These are phyloP conservation scores for Chrysoporthe puriensis DNA, from an alignment of 2,329 filamentous ascomycete genomes.

Conservation along the genomic window DNA sequence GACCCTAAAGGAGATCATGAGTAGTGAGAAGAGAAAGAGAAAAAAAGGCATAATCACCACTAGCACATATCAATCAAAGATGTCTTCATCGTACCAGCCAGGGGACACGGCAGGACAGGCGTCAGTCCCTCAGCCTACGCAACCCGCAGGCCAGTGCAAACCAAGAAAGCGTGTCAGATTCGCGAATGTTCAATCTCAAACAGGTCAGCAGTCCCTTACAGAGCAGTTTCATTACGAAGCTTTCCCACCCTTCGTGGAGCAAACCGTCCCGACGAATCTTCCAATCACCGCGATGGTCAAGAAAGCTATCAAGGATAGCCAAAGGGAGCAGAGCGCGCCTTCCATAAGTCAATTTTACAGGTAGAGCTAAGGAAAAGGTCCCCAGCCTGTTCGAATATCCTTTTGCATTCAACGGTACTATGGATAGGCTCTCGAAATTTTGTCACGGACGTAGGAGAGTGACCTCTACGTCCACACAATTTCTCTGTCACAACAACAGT, in stretches of 20 bases:
- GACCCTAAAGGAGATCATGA: no score
- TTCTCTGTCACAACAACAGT: no score
- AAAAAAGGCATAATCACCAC: no score
- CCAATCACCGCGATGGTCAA: background rate
- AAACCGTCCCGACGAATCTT: background rate
- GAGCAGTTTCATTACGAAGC: background rate
- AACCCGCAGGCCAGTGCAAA: background rate
- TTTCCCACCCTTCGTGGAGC: background rate
- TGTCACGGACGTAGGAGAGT: background rate
- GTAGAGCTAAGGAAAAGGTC: background rate
- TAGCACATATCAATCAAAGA: background rate
- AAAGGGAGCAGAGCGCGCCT: background rate
- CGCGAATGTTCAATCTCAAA: background rate
- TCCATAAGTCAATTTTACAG: background rate
- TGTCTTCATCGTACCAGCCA: background rate
- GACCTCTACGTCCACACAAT: background rate
- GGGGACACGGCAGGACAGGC: background rate
- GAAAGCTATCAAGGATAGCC: background rate
- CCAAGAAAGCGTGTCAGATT: background rate
- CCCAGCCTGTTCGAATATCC: background rate
- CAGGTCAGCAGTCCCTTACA: background rate
- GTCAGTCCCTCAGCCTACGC: background rate
- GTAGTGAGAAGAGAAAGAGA: no score
- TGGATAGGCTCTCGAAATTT: background rate
- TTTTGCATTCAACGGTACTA: background rate